phyloP scores from a whole-genome alignment of 2,329 filamentous ascomycete genomes.

The Botrytis elliptica region DNA sequence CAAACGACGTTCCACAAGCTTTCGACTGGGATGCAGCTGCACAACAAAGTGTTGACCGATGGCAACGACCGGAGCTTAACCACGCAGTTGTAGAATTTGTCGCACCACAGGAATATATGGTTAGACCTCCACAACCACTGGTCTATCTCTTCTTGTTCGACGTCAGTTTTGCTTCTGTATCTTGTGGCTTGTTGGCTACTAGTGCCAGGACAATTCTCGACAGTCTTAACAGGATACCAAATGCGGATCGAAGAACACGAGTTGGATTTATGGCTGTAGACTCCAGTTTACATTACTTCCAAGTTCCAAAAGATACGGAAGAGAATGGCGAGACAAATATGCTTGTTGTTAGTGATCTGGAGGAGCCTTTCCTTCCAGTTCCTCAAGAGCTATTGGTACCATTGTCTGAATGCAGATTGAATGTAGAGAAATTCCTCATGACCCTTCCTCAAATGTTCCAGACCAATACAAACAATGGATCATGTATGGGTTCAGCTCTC shows the following conservation, averaged over 20 bases:
- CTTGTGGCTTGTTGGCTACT: conserved; percentile 87
- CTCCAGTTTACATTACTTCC: conserved; percentile 93
- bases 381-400: conserved; percentile 89
- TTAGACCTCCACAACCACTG: conserved; percentile 89
- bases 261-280: conserved; percentile 96
- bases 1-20: conserved; percentile 97
- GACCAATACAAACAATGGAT: conserved; percentile 83
- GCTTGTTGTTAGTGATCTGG: conserved; percentile 91
- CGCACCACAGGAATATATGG: conserved; percentile 99
- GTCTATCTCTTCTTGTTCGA: conserved; percentile 96
- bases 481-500: conserved; percentile 93
- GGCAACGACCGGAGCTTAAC: conserved; percentile 90
- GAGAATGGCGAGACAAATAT: conserved; percentile 84
- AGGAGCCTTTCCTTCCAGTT: conserved; percentile 94
- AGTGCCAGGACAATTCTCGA: conserved; percentile 91
- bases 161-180: conserved; percentile 86
- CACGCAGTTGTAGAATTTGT: conserved; percentile 97
- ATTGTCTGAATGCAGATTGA: conserved; percentile 81
- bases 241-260: conserved; percentile 87
- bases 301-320: conserved; percentile 82
- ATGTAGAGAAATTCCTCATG: conserved; percentile 85
- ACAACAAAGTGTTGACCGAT: conserved; percentile 88
- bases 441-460: conserved; percentile 97
- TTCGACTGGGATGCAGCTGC: conserved; percentile 96
- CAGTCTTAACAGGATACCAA: conserved; percentile 95